Evolutionary conservation across 2,329 filamentous ascomycete genomes (phyloP), one percentile per base, ranked within the genome.

Genomic region (Eurotiales sp.): DNA sequence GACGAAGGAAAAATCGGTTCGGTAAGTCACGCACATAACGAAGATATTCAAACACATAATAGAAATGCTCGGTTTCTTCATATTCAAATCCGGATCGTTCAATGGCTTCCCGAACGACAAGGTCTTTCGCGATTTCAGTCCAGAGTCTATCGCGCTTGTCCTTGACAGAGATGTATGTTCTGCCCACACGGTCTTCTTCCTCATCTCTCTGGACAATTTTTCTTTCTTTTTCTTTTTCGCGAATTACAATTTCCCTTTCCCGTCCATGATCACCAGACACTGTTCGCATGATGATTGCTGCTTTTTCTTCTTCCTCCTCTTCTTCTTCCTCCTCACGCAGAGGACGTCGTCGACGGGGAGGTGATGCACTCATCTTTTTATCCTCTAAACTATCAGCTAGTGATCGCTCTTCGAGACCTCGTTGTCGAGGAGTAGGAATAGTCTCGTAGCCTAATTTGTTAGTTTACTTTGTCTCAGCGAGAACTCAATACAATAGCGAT

Each of bases 121-220:
- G 73, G 59, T 96, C 91, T 72, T 95, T 96, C 41, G 92, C 95
- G 60, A 99, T 90, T 71, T 97, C 93, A 0, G 93, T 99, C 92
- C 92, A 97, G 75, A 95, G 88, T 54, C 86, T 83, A 51, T 81
- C 79, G 30, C 61, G 64, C 23, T 63, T 64, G 39, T 71, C 62
- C 32, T 68, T 70, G 34, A 65, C 56, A 7, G 64, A 64, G 8
- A 64, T 64, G 44, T 72, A 69, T 27, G 79, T 72, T 46, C 77
- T 77, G 19, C 65, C 72, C 52, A 75, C 68, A 12, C 67, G 66
- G 6, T 67, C 64, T 21, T 61, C 57, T 74, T 73, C 56, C 68
- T 75, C n/a, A n/a, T n/a, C n/a, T n/a, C n/a, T 56, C 73, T 85
- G 34, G 34, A 21, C 12, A 3, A 37, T 21, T 11, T 37, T 17